Base-by-base conservation (phyloP, 768 basidiomycete genomes). In the Pleurotus giganteus region DNA sequence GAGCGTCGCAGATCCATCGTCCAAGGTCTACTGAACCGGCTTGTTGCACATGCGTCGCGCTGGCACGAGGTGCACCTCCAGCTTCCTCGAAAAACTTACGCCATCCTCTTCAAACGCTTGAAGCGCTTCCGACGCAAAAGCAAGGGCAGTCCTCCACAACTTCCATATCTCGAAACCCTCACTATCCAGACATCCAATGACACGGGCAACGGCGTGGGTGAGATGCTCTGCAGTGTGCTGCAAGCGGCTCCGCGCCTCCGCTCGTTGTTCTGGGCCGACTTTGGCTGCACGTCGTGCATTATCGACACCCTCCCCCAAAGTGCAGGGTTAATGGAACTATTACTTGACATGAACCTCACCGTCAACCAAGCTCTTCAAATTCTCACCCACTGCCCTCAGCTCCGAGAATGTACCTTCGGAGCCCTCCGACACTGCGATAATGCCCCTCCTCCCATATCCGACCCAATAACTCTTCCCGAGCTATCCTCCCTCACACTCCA, bases 21-120 rank as follows among this genome's bases (percentile, higher is more conserved):
- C 9, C 49, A 50, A 31, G 49, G 49, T 36, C 49, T 50, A 4
- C 32, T 50, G n/a, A 50, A 50, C 24, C 29, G 49, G 19, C 49
- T 50, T 17, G 49, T 50, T 32, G 31, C 15, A 23, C 49, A 50
- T 31, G 29, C 49, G 17, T 34, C 49, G 11, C 49, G 49, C 31
- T 50, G 49, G 49, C 49, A 50, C 2, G 49, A 50, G 24, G 31
- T 50, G n/a, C 49, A 50, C 32, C 49, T 50, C n/a, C 49, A 50
- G 32, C 49, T 50, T n/a, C 49, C 49, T 9, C 49, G 32, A 32
- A 23, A 37, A 24, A 50, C 49, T 1, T 50, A 50, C 49, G 49
- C 49, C 31, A 50, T 50, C 32, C 32, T 50, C 12, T 50, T 50
- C 21, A 50, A 50, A 24, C 49, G 49, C n/a, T 32, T 50, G 31